Evolutionary conservation across 371 early-diverging fungal species (phyloP).

Genomic region (Mortierella polycephala): DNA sequence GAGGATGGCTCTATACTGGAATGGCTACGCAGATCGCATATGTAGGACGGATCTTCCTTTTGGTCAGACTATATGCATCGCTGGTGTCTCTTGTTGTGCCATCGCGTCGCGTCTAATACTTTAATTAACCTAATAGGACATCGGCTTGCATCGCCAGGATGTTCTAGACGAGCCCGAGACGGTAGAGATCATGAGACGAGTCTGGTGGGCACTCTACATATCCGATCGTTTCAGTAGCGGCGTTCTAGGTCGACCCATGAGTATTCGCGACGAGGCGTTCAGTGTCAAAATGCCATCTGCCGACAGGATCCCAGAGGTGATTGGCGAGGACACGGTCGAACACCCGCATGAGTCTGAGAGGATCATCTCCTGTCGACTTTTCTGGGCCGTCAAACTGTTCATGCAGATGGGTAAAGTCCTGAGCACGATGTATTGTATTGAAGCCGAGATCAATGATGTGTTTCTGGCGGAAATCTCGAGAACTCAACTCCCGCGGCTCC

Average conservation of each 20-base stretch:
- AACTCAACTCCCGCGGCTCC: slow-evolving; percentile 21
- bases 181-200: slow-evolving; percentile 16
- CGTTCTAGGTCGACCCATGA: slow-evolving; percentile 15
- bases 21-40: slow-evolving; percentile 22
- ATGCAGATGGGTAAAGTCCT: slow-evolving; percentile 20
- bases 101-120: neutral
- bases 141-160: slow-evolving; percentile 28
- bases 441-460: slow-evolving; percentile 18
- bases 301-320: slow-evolving; percentile 9
- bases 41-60: slow-evolving; percentile 3
- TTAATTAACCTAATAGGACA: slow-evolving; percentile 9
- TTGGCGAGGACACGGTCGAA: slow-evolving; percentile 15
- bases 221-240: slow-evolving; percentile 15
- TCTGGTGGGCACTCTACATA: slow-evolving; percentile 27
- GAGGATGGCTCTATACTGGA: slow-evolving; percentile 29
- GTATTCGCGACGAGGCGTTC: slow-evolving; percentile 14
- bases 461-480: slow-evolving; percentile 20
- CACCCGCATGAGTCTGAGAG: slow-evolving; percentile 18
- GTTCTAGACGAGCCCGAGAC: slow-evolving; percentile 7
- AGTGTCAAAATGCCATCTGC: slow-evolving; percentile 18
- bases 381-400: slow-evolving; percentile 21
- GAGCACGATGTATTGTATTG: slow-evolving; percentile 24
- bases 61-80: neutral
- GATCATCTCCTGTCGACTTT: slow-evolving; percentile 15
- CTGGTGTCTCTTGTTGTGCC: neutral